Evolutionary conservation across 805 yeast species (phyloP), one percentile per base, ranked within the genome.

Genomic region (Saccharomycopsis oosterbeekiorum): DNA sequence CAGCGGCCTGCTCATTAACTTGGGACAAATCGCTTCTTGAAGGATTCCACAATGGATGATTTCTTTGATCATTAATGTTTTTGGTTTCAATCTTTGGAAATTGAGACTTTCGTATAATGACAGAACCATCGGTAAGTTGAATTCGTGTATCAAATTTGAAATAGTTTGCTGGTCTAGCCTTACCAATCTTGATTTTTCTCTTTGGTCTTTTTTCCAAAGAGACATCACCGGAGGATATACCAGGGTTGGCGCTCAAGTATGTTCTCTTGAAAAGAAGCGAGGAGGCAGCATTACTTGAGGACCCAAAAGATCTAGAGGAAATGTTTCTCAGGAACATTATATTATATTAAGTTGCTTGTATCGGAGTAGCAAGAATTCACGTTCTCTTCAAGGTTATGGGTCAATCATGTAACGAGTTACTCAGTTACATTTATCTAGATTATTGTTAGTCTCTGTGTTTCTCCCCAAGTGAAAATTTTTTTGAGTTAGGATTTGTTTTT

Each of bases 51-150:
- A 88, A 73, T 41, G 91, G 84, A 68, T 83, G 84, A 69, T 88
- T 89, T 74, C 97, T 84, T 78, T 88, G 96, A 73, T 94, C 99
- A 59, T 84, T 83, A 67, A 94, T 82, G 82, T 90, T 83, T 71
- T 94, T 80, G 68, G 89, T 77, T 69, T 94, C 97, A 59, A 82
- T 85, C 68, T 89, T 88, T 11, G 99, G 99, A 63, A 84, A 89
- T 66, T 88, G 96, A 0, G 97, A 84, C 68, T 88, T 81, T 74
- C 99, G 82, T 41, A 76, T 77, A 40, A 91, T 78, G 1, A 96
- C 96, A 37, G 97, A 88, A 1, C 99, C 99, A 71, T 94, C 99
- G 66, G 96, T 86, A 62, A 92, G 79, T 74, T 93, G 96, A n/a
- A 94, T 92, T 42, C 80, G 74, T 39, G 92, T 87, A 65, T 93